These are phyloP conservation scores for Litsea cubeba DNA, from an alignment of 164 flowering plant species.

Conservation along the genomic window DNA sequence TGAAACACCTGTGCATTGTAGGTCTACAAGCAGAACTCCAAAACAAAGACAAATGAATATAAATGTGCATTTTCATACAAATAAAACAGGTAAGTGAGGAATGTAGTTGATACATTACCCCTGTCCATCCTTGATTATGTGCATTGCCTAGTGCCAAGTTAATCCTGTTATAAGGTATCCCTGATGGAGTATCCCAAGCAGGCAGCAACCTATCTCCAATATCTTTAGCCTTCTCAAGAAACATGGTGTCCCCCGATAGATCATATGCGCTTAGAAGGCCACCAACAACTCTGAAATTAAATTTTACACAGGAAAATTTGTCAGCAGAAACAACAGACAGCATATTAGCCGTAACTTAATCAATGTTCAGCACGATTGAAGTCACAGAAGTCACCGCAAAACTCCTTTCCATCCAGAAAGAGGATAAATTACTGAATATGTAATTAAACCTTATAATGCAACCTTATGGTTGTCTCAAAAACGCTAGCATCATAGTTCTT, in stretches of 20 bases:
- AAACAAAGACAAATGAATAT: not conserved
- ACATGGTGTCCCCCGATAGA: constrained; percentile 79
- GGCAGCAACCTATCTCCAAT: constrained; percentile 95
- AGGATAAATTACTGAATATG: constrained; percentile 14
- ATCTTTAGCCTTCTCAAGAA: constrained; percentile 90
- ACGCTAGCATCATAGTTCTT: constrained; percentile 94
- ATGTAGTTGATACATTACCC: constrained; percentile 43
- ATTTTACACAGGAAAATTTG: constrained; percentile 5
- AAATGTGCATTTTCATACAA: not conserved
- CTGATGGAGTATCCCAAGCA: constrained; percentile 95
- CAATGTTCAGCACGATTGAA: not conserved
- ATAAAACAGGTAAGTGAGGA: not conserved
- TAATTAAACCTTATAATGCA: constrained; percentile 70
- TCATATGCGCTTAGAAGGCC: constrained; percentile 99
- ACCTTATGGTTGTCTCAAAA: constrained; percentile 99
- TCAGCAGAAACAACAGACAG: constrained; percentile 5
- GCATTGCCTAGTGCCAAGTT: constrained; percentile 76
- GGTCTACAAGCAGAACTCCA: not conserved
- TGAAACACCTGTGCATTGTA: not conserved
- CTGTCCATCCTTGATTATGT: constrained; percentile 87
- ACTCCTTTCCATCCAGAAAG: constrained; percentile 11
- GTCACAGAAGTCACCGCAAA: not conserved
- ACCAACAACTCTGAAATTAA: constrained; percentile 78
- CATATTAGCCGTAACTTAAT: not conserved
- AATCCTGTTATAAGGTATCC: constrained; percentile 85